These are phyloP conservation scores for Podospora fimiseda DNA, from an alignment of 495 filamentous ascomycete species.

Conservation along the genomic window DNA sequence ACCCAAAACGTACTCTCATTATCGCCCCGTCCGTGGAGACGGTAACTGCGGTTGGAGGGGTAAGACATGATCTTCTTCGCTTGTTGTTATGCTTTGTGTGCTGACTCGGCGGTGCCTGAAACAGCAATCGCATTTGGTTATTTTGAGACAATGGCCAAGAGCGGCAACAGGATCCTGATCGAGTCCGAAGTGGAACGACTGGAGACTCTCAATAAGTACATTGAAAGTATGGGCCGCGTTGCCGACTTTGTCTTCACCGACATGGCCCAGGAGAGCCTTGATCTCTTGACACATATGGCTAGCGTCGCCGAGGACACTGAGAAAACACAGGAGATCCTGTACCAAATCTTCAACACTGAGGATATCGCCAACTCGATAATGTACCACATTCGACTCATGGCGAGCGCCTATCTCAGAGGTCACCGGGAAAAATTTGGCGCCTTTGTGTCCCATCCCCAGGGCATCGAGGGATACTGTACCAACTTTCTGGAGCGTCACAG, in stretches of 20 bases:
- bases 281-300: slow-evolving; percentile 54
- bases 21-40: slow-evolving; percentile 82
- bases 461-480: slow-evolving; percentile 63
- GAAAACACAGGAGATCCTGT: slow-evolving; percentile 54
- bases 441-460: slow-evolving; percentile 53
- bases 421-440: slow-evolving; percentile 60
- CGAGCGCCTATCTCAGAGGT: slow-evolving; percentile 79
- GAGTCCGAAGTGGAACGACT: slow-evolving; percentile 66
- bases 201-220: slow-evolving; percentile 59
- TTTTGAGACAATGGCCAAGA: slow-evolving; percentile 73
- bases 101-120: slow-evolving; percentile 15
- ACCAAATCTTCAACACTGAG: slow-evolving; percentile 69
- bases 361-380: slow-evolving; percentile 65
- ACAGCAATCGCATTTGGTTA: slow-evolving; percentile 87
- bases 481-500: slow-evolving; percentile 64
- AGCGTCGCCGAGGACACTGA: slow-evolving; percentile 47
- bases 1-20: slow-evolving; percentile 77
- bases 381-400: slow-evolving; percentile 63
- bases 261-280: slow-evolving; percentile 69
- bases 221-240: slow-evolving; percentile 64
- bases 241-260: slow-evolving; percentile 64
- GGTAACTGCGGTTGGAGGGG: slow-evolving; percentile 98
- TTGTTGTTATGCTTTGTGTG: slow-evolving; percentile 15
- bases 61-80: slow-evolving; percentile 36
- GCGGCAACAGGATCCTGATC: slow-evolving; percentile 56